Evolutionary conservation across 805 yeast genomes (phyloP).

Genomic region (Nakazawaea holstii): DNA sequence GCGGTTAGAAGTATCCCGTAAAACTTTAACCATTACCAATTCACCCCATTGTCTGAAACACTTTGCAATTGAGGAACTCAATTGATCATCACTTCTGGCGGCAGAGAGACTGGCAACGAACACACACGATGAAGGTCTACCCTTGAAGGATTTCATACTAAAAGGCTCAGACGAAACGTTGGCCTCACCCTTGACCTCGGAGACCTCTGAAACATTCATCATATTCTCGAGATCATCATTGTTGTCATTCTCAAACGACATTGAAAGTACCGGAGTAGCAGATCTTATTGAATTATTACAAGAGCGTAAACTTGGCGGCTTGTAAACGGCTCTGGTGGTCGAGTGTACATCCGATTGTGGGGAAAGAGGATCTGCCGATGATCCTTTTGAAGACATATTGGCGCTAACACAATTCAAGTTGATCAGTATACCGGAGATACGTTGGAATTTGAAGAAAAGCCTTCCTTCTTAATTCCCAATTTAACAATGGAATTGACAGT

Average conservation of each 20-base stretch:
- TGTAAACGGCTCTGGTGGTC: not conserved
- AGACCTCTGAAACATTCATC: slow-evolving; percentile 1
- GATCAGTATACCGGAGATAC: too few species aligned
- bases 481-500: too few species aligned
- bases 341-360: not conserved
- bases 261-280: not conserved
- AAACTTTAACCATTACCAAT: slow-evolving; percentile 69
- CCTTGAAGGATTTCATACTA: slow-evolving; percentile 22
- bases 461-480: too few species aligned
- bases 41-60: slow-evolving; percentile 72
- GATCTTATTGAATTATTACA: not conserved
- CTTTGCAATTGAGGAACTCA: slow-evolving; percentile 60
- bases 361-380: not conserved
- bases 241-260: slow-evolving; percentile 16
- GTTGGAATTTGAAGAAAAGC: too few species aligned
- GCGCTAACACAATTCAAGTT: too few species aligned
- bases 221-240: not conserved
- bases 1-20: slow-evolving; percentile 73
- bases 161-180: slow-evolving; percentile 16
- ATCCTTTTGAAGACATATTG: not conserved
- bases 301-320: slow-evolving; percentile 2
- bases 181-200: slow-evolving; percentile 10
- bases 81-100: slow-evolving; percentile 59
- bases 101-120: slow-evolving; percentile 85
- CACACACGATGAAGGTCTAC: slow-evolving; percentile 80